phyloP scores from a whole-genome alignment of 2,329 filamentous ascomycete species.

The Sarocladium kiliense region DNA sequence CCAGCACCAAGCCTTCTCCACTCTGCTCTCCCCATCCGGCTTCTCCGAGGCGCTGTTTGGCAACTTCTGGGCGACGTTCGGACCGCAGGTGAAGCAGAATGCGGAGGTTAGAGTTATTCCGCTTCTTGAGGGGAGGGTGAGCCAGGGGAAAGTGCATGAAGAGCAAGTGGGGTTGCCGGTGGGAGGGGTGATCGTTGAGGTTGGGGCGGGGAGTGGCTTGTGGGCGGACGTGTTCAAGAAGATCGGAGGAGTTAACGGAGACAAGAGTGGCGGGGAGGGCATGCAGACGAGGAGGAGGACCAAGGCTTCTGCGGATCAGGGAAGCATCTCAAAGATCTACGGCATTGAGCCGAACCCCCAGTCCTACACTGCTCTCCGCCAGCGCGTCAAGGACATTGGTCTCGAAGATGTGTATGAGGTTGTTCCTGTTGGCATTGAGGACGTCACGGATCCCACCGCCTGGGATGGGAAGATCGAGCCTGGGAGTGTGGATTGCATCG shows the following conservation, averaged over 20 bases:
- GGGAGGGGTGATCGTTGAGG: slow-evolving; percentile 51
- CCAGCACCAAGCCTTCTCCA: slow-evolving; percentile 20
- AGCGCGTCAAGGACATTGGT: slow-evolving; percentile 43
- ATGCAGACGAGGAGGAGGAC: slow-evolving; percentile 18
- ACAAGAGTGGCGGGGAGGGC: slow-evolving; percentile 11
- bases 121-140: slow-evolving; percentile 46
- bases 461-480: slow-evolving; percentile 43
- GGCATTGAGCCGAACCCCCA: slow-evolving; percentile 59
- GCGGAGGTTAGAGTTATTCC: slow-evolving; percentile 43
- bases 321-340: slow-evolving; percentile 44
- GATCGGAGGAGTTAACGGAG: slow-evolving; percentile 14
- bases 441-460: slow-evolving; percentile 35
- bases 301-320: slow-evolving; percentile 18
- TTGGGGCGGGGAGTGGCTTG: slow-evolving; percentile 56
- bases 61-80: slow-evolving; percentile 52
- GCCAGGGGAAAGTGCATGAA: slow-evolving; percentile 28
- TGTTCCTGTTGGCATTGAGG: slow-evolving; percentile 58
- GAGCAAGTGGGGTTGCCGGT: slow-evolving; percentile 32
- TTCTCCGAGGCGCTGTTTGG: slow-evolving; percentile 53
- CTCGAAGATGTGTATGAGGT: slow-evolving; percentile 55
- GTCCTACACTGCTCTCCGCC: slow-evolving; percentile 43
- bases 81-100: slow-evolving; percentile 41
- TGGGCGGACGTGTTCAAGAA: slow-evolving; percentile 51
- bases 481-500: slow-evolving; percentile 53
- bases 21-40: slow-evolving; percentile 34